Conservation (phyloP, 2,329 filamentous ascomycete genomes). For the Fusarium bactridioides region DNA sequence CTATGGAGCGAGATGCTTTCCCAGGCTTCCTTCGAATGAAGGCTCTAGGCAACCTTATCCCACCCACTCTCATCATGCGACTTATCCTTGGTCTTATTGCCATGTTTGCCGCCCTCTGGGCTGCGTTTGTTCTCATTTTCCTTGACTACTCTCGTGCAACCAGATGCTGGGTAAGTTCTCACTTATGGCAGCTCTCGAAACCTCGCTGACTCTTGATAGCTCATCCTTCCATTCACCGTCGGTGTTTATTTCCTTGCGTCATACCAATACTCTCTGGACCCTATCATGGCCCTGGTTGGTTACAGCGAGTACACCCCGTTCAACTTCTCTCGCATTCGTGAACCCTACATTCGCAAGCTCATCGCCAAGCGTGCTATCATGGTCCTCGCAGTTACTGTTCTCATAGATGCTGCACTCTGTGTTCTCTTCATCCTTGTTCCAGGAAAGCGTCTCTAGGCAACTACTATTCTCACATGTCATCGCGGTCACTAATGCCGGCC, state of each 20-base stretch:
- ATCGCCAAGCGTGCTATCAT: constrained; percentile 84
- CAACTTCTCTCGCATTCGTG: constrained; percentile 85
- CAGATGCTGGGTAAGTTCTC: constrained; percentile 79
- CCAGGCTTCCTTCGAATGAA: constrained; percentile 95
- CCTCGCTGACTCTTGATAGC: constrained; percentile 44
- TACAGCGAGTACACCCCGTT: constrained; percentile 97
- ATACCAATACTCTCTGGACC: constrained; percentile 96
- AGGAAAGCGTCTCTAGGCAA: constrained; percentile 74
- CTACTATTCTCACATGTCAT: background rate
- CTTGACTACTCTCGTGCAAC: constrained; percentile 77
- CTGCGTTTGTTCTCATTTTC: constrained; percentile 92
- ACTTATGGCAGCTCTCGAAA: background rate
- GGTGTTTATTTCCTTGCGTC: constrained; percentile 89
- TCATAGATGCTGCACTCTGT: constrained; percentile 83
- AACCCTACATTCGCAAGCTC: constrained; percentile 89
- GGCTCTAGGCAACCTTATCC: constrained; percentile 93
- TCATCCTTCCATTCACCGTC: constrained; percentile 89
- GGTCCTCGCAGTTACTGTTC: constrained; percentile 76
- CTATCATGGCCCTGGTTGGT: constrained; percentile 85
- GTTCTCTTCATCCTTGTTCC: constrained; percentile 95
- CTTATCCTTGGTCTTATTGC: constrained; percentile 82
- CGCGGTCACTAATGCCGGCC: constrained; percentile 38
- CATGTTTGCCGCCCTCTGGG: constrained; percentile 94
- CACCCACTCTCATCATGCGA: constrained; percentile 85
- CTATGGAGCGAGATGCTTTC: constrained; percentile 99